Conservation (phyloP, 2,329 filamentous ascomycete genomes). For the Ophiostoma novo-ulmi region DNA sequence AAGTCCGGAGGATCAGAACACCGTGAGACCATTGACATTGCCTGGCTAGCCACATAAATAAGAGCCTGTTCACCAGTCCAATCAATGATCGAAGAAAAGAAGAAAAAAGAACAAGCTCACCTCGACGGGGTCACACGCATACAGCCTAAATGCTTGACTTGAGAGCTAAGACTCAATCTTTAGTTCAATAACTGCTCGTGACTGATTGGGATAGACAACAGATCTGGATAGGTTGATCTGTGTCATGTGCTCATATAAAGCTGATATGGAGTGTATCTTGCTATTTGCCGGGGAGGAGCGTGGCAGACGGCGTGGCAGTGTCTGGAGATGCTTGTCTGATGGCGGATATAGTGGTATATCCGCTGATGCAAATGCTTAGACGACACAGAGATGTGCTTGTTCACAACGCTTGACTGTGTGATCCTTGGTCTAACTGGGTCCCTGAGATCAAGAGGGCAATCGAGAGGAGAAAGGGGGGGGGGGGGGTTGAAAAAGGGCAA, state of each 20-base stretch:
- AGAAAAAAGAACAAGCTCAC: conserved; percentile 3
- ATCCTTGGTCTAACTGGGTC: not conserved
- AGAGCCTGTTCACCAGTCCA: too few species aligned
- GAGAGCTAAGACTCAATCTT: not conserved
- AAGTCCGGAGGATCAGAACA: too few species aligned
- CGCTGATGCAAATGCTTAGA: not conserved
- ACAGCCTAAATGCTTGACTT: not conserved
- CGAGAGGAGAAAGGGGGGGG: not conserved
- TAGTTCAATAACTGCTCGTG: not conserved
- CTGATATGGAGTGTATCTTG: too few species aligned
- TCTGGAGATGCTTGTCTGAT: not conserved
- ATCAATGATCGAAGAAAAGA: too few species aligned
- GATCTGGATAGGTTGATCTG: not conserved
- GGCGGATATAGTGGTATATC: not conserved
- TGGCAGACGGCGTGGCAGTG: not conserved
- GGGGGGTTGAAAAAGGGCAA: conserved; percentile 8
- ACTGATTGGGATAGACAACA: not conserved
- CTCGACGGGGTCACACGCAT: not conserved
- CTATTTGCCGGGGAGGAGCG: not conserved
- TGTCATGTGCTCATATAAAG: not conserved
- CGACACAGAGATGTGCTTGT: not conserved
- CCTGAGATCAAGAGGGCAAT: not conserved
- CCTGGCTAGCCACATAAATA: too few species aligned
- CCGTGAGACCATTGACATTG: too few species aligned
- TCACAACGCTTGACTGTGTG: not conserved